phyloP scores from a whole-genome alignment of 768 basidiomycete genomes.

The Pleurotus giganteus region DNA sequence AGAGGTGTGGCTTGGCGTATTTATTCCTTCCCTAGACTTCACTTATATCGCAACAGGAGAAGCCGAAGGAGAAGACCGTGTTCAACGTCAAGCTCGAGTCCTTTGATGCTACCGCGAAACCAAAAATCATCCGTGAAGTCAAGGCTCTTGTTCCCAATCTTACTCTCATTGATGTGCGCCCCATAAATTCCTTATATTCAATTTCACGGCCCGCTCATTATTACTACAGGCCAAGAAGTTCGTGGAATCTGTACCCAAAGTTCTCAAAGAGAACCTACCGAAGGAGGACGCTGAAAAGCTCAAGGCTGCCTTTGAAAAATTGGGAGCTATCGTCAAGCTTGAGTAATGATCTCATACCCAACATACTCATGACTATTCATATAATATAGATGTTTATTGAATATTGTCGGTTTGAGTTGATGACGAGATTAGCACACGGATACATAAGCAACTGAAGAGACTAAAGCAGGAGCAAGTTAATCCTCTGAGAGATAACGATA shows the following conservation, averaged over 20 bases:
- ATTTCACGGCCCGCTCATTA: background rate
- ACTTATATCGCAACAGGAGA: conserved; percentile 53
- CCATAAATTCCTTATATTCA: conserved; percentile 3
- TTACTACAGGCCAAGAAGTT: conserved; percentile 91
- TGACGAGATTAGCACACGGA: background rate
- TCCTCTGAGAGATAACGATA: conserved; percentile 95
- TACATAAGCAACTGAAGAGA: conserved; percentile 9
- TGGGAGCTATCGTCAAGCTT: conserved; percentile 85
- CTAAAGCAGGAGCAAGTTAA: conserved; percentile 31
- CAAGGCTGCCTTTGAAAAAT: conserved; percentile 82
- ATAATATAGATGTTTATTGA: background rate
- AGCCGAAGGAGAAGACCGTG: conserved; percentile 97
- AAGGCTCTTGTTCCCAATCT: conserved; percentile 95
- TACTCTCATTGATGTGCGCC: conserved; percentile 92
- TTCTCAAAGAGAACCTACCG: conserved; percentile 89
- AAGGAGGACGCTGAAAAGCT: conserved; percentile 99
- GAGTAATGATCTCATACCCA: conserved; percentile 44
- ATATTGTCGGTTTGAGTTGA: background rate
- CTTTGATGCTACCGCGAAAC: conserved; percentile 88
- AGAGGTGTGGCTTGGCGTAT: conserved; percentile 48
- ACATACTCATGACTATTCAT: background rate
- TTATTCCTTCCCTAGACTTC: background rate
- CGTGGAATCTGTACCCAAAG: conserved; percentile 91
- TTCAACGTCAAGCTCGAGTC: conserved; percentile 96
- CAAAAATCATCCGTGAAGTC: conserved; percentile 97